Evolutionary conservation across 371 early-diverging fungal species (phyloP), one percentile per base, ranked within the genome.

Genomic region (Quaeritorhiza haematococci): DNA sequence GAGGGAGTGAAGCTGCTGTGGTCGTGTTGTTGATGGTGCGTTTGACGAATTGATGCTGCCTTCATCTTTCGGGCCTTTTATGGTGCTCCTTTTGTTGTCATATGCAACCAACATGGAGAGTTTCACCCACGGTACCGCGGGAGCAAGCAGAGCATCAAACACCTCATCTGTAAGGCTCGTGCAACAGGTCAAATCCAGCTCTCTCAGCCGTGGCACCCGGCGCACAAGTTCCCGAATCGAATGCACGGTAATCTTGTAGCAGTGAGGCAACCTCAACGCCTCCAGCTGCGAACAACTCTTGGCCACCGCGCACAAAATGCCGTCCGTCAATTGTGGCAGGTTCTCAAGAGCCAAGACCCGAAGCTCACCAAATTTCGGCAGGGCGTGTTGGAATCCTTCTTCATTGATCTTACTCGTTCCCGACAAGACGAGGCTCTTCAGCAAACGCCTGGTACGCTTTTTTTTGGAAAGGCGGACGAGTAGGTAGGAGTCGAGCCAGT

Each of bases 401-500:
- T 26, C 4, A 21, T 33, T 45, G 15, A 33, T 42, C 34, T 48
- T 50, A 30, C 33, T 45, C 17, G 60, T 52, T 10, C 58, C 49
- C n/a, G 27, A 33, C 15, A 62, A 35, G 41, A 52, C 56, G 4
- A 62, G 24, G 24, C 27, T 17, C 33, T 24, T 19, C 13, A 62
- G 52, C 21, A 26, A 33, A 7, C 29, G 6, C 3, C 51, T 10
- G 13, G 56, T 34, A 5, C 52, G 33, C 7, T 33, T 10, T 2
- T 7, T 8, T 33, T 21, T 17, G 1, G 58, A 33, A 17, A 62
- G 30, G 3, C 52, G 56, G 19, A 53, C 49, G 13, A 62, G 33
- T 4, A 62, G 43, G 53, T 41, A 51, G 4, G 56, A 35, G 53
- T 62, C 51, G 10, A 62, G 32, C 62, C 62, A 62, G 21, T 62